A percentile compares a stretch with the other conserved stretches of the same genome.
Conservation (phyloP, 2,329 filamentous ascomycete species). For the Pyrenochaeta sp. region DNA sequence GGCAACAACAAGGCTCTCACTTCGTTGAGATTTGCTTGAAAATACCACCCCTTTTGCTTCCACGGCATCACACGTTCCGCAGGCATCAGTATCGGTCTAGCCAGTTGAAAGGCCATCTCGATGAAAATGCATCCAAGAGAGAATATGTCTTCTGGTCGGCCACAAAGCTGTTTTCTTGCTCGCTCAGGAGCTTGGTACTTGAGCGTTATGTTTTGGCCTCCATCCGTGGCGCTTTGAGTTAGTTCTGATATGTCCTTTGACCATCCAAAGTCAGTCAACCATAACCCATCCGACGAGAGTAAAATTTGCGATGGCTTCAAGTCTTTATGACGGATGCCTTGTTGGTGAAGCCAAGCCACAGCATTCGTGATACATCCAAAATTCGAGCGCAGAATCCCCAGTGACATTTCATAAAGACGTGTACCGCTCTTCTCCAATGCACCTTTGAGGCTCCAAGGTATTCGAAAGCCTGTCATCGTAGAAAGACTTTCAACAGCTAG, state of each 20-base stretch:
- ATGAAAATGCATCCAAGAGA: slow-evolving; percentile 29
- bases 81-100: background rate
- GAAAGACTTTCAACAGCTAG: background rate
- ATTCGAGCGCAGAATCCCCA: slow-evolving; percentile 1
- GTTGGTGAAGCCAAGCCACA: slow-evolving; percentile 28
- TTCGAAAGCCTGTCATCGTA: background rate
- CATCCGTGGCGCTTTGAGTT: slow-evolving; percentile 24
- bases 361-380: slow-evolving; percentile 27
- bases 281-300: slow-evolving; percentile 17
- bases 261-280: slow-evolving; percentile 34
- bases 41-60: background rate
- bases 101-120: slow-evolving; percentile 19
- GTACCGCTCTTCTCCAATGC: background rate
- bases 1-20: background rate
- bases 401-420: background rate
- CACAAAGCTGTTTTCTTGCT: slow-evolving; percentile 15
- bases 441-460: background rate
- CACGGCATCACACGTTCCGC: background rate
- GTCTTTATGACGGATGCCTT: slow-evolving; percentile 33
- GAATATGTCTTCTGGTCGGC: slow-evolving; percentile 31
- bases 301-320: slow-evolving; percentile 32
- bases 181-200: slow-evolving; percentile 36
- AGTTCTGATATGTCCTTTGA: slow-evolving; percentile 29
- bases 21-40: background rate
- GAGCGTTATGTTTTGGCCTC: slow-evolving; percentile 26